Conservation (phyloP, 1,284 basidiomycete species). For the Ceratobasidium theobromae region DNA sequence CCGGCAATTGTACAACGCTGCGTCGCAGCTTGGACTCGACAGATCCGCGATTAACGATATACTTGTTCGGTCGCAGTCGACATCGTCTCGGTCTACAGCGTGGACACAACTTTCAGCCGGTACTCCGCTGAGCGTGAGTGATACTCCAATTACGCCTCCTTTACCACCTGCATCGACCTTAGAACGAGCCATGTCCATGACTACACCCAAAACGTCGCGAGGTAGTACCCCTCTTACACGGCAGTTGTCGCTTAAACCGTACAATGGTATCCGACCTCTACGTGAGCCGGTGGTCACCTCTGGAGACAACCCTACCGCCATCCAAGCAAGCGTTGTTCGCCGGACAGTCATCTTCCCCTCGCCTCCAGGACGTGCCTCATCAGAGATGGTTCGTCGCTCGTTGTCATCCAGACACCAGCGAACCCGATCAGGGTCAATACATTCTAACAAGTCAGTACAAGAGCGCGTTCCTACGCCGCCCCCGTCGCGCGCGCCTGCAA, state of each 20-base stretch:
- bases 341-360: constrained; percentile 76
- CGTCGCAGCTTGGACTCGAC: constrained; percentile 69
- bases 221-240: constrained; percentile 8
- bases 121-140: constrained; percentile 3
- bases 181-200: constrained; percentile 12
- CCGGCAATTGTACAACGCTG: constrained; percentile 72
- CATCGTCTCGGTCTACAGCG: constrained; percentile 50
- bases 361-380: constrained; percentile 43
- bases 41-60: constrained; percentile 66
- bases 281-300: not conserved
- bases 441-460: constrained; percentile 66
- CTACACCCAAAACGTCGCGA: constrained; percentile 29
- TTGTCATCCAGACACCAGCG: constrained; percentile 34
- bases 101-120: constrained; percentile 15
- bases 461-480: constrained; percentile 81
- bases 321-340: constrained; percentile 55
- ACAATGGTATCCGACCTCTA: not conserved
- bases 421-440: constrained; percentile 35
- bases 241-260: constrained; percentile 23
- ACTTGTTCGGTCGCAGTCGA: constrained; percentile 66
- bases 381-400: constrained; percentile 27
- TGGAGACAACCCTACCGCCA: not conserved
- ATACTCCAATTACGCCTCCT: not conserved
- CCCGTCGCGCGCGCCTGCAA: constrained; percentile 57
- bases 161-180: constrained; percentile 2